Percentiles rank a stretch among this genome's conserved stretches.
Evolutionary conservation across 1,284 basidiomycete genomes (phyloP).

Genomic region (Cystodermella granulosa): DNA sequence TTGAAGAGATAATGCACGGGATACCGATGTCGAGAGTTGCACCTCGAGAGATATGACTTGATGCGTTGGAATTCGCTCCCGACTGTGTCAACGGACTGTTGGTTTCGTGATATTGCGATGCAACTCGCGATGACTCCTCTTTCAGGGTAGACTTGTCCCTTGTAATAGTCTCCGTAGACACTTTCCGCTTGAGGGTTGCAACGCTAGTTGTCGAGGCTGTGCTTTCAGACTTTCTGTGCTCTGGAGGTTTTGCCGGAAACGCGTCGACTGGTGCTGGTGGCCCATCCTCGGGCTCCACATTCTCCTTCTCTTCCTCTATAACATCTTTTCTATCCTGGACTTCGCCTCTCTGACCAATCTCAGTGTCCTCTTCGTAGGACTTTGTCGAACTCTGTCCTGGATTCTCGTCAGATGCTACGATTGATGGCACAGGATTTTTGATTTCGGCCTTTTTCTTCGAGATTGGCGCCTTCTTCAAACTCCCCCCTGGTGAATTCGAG

Average conservation of each 20-base stretch:
- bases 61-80: slow-evolving; percentile 1
- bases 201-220: slow-evolving; percentile 40
- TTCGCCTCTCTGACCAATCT: slow-evolving; percentile 3
- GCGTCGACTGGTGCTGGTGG: no score
- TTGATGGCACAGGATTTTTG: no score
- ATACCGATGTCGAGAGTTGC: slow-evolving; percentile 82
- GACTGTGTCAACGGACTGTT: slow-evolving; percentile 2
- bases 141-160: slow-evolving; percentile 22
- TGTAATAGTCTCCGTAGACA: slow-evolving; percentile 47
- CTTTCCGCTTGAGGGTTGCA: slow-evolving; percentile 41
- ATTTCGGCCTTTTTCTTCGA: no score
- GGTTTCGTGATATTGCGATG: slow-evolving; percentile 1
- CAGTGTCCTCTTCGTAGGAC: no score
- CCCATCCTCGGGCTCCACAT: slow-evolving; percentile 4
- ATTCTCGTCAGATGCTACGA: no score
- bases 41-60: slow-evolving; percentile 44
- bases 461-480: no score
- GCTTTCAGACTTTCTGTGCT: slow-evolving; percentile 44
- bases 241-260: no score
- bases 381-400: slow-evolving; percentile 9
- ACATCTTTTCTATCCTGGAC: slow-evolving; percentile 6
- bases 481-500: no score
- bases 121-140: slow-evolving; percentile 1
- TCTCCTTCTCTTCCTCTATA: slow-evolving; percentile 11
- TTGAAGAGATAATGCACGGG: slow-evolving; percentile 83